These are phyloP conservation scores for Neurospora sp. DNA, from an alignment of 495 filamentous ascomycete species.

Conservation along the genomic window DNA sequence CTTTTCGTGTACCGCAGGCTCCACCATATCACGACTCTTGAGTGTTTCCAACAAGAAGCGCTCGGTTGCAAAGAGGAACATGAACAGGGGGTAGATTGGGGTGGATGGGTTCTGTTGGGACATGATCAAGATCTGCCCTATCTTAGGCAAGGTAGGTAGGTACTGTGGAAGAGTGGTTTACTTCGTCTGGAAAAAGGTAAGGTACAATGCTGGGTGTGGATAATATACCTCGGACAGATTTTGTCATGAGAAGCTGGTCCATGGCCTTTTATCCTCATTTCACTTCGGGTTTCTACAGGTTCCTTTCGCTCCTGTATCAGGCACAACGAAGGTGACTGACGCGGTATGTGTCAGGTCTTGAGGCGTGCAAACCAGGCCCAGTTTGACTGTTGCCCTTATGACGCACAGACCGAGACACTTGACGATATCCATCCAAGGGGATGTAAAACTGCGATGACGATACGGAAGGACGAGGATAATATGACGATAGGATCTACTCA, in stretches of 20 bases:
- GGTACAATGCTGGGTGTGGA: neutral
- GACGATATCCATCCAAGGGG: neutral
- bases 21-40: neutral
- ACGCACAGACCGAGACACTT: neutral
- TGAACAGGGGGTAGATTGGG: neutral
- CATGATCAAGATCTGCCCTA: neutral
- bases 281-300: neutral
- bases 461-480: rapidly evolving
- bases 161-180: neutral
- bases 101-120: neutral
- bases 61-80: neutral
- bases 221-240: neutral
- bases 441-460: neutral
- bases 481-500: neutral
- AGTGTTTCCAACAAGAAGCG: neutral
- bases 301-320: neutral
- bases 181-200: neutral
- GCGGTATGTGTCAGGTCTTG: neutral
- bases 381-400: neutral
- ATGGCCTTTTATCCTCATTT: neutral
- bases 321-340: neutral
- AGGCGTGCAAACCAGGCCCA: neutral
- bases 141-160: neutral
- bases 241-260: neutral
- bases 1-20: neutral